Evolutionary conservation across 2,329 filamentous ascomycete species (phyloP), one percentile per base, ranked within the genome.

Genomic region (Phyllosticta ampelicida): DNA sequence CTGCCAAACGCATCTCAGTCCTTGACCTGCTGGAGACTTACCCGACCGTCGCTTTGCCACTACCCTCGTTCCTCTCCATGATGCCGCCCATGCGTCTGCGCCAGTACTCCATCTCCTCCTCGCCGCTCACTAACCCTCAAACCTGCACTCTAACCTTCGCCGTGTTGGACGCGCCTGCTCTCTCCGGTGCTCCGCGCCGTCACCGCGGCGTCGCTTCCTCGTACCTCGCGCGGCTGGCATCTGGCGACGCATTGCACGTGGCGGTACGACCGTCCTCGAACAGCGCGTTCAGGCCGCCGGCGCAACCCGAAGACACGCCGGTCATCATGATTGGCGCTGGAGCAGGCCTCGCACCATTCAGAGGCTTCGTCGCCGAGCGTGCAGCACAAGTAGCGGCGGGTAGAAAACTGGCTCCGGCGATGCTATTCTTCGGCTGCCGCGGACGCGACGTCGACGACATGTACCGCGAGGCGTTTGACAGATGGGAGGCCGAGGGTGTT

Each of bases 51-150:
- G 71, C 79, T 2, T 70, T 92, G 0, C 78, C 86, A 0, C 78
- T 94, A 21, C 79, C 79, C 3, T 73, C 81, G 18, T 92, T 87
- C 73, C 76, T 94, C 8, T 77, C 78, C 30, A 85, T 90, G 77
- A 79, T 90, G 79, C 86, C 86, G 1, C 85, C 87, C 0, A 88
- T 94, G 84, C 83, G 87, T 26, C 78, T 88, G 48, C 80, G 87
- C n/a, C 85, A 89, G 69, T 90, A 90, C 75, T 88, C 84, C 29
- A 89, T 91, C 66, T 90, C 87, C 0, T 90, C 86, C 0, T 89
- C 86, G 0, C 86, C 87, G 0, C 75, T 89, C 0, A 76, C 74
- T 61, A 78, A 85, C 61, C 75, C 80, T 0, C 74, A 72, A 10
- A 76, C 76, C 59, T 79, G 80, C 54, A 84, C 85, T 0, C 77